A percentile compares a stretch with the other conserved stretches of the same genome.
Conservation (phyloP, 352 stramenopile genomes). For the Globisporangium ultimum region DNA sequence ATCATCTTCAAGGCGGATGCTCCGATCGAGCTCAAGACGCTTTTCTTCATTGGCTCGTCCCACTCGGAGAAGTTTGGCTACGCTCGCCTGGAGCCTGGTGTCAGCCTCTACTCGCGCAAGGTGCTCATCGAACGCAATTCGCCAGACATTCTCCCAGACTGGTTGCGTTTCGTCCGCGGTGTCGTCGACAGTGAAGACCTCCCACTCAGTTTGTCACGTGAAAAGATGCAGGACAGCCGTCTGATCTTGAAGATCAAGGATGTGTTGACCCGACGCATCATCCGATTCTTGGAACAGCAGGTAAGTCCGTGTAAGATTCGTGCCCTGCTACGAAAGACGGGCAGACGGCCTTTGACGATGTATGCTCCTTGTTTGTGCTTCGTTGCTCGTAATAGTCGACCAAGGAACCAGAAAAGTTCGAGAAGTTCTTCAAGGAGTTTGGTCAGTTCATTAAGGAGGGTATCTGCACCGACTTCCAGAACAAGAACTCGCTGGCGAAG, state of each 20-base stretch:
- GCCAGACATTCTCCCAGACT: conserved; percentile 97
- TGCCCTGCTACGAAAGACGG: no score
- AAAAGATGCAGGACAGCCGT: conserved; percentile 98
- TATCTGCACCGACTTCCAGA: conserved; percentile 93
- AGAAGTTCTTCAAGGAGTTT: conserved; percentile 98
- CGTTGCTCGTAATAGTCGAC: conserved; percentile 46
- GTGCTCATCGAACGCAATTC: conserved; percentile 99
- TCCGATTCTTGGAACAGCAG: conserved; percentile 85
- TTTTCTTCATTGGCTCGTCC: conserved; percentile 96
- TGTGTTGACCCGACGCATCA: conserved; percentile 92
- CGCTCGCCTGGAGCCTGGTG: conserved; percentile 93
- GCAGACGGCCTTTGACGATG: no score
- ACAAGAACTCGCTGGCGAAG: conserved; percentile 94
- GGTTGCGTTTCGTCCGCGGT: conserved; percentile 91
- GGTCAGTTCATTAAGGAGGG: conserved; percentile 98
- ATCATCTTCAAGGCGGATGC: conserved; percentile 98
- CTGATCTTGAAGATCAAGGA: conserved; percentile 96
- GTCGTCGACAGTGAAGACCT: conserved; percentile 98
- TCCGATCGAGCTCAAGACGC: conserved; percentile 97
- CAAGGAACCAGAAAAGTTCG: conserved; percentile 96
- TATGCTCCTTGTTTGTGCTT: neutral
- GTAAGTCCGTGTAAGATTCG: conserved; percentile 11
- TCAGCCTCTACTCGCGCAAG: conserved; percentile 98
- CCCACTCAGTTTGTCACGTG: conserved; percentile 97
- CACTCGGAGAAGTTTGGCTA: conserved; percentile 98